phyloP scores from a whole-genome alignment of 2,329 filamentous ascomycete species.

The Nemania sp. region DNA sequence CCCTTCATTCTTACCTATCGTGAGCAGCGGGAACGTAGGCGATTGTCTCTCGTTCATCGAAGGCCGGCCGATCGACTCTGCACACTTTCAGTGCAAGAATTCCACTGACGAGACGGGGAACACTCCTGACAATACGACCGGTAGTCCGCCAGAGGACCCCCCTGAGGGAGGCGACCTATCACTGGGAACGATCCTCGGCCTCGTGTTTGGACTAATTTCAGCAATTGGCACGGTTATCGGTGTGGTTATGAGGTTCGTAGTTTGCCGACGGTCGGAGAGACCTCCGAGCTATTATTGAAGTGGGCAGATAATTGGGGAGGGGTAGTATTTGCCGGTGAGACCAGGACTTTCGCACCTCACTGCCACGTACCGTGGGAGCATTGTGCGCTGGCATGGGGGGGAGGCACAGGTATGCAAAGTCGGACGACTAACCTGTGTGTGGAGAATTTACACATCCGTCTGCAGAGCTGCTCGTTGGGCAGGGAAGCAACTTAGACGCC shows the following conservation, averaged over 20 bases:
- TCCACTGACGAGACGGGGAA: slow-evolving; percentile 9
- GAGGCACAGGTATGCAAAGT: slow-evolving; percentile 5
- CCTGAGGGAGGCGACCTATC: slow-evolving; percentile 6
- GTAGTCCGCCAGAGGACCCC: slow-evolving; percentile 8
- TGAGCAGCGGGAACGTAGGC: slow-evolving; percentile 16
- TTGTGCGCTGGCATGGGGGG: slow-evolving; percentile 15
- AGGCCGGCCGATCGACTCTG: slow-evolving; percentile 11
- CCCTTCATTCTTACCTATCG: slow-evolving; percentile 21
- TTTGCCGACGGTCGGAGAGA: background rate
- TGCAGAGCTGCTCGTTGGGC: slow-evolving; percentile 6
- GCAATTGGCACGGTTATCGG: slow-evolving; percentile 9
- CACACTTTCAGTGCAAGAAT: slow-evolving; percentile 15
- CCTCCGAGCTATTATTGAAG: slow-evolving; percentile 1
- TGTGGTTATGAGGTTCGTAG: background rate
- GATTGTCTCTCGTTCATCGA: slow-evolving; percentile 18
- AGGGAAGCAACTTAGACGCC: slow-evolving; percentile 6
- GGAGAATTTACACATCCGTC: slow-evolving; percentile 11
- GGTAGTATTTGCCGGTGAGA: slow-evolving; percentile 14
- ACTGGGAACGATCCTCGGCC: background rate
- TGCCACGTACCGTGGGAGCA: slow-evolving; percentile 17
- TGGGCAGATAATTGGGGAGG: background rate
- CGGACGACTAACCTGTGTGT: slow-evolving; percentile 5
- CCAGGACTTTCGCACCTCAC: slow-evolving; percentile 2
- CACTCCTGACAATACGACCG: slow-evolving; percentile 11
- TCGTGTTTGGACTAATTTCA: slow-evolving; percentile 15